Conservation (phyloP, 129 eudicot species). For the Tagetes patula region DNA sequence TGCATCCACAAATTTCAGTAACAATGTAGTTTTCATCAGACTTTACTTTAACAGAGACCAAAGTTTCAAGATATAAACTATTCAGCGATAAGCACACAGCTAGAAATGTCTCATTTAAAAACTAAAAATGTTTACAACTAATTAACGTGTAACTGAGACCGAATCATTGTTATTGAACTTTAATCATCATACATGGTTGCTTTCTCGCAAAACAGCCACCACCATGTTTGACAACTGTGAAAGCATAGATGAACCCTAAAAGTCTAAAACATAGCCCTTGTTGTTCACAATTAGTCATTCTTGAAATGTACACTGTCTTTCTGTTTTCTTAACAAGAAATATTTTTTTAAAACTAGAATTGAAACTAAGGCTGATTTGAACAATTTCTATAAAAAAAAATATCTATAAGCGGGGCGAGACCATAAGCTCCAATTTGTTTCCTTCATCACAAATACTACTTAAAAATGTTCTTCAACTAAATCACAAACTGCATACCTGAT, state of each 20-base stretch:
- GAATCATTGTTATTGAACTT: conserved; percentile 1
- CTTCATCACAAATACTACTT: not conserved
- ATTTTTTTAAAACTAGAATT: not conserved
- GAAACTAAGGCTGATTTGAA: not conserved
- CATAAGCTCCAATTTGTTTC: not conserved
- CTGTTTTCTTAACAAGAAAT: not conserved
- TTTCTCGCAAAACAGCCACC: not conserved
- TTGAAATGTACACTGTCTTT: not conserved
- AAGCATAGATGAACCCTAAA: not conserved
- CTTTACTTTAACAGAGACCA: not conserved
- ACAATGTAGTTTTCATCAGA: conserved; percentile 12
- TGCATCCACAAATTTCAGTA: conserved; percentile 33
- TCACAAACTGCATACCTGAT: not conserved
- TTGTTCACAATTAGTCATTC: conserved; percentile 8
- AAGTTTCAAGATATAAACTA: conserved; percentile 10
- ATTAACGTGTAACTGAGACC: not conserved
- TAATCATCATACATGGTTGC: not conserved
- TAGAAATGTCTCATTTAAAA: conserved; percentile 5
- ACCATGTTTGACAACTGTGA: not conserved
- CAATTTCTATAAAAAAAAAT: no score
- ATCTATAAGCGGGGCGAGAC: no score
- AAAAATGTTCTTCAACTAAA: not conserved
- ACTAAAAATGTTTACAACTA: not conserved
- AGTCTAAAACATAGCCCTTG: not conserved
- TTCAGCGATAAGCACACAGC: not conserved